phyloP scores from a whole-genome alignment of 2,329 filamentous ascomycete genomes.

The Fusarium pseudograminearum region DNA sequence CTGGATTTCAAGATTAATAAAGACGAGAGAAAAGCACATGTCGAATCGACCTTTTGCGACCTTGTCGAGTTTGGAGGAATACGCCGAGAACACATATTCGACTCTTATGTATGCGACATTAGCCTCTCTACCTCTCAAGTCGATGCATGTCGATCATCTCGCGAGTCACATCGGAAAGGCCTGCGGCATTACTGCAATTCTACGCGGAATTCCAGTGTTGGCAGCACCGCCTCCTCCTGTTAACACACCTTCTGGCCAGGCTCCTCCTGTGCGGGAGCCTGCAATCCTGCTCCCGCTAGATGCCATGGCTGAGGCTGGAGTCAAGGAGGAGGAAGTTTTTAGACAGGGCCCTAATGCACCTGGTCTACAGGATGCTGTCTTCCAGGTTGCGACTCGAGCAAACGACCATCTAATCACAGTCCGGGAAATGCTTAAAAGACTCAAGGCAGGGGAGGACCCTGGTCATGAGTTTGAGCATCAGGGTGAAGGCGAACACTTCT shows the following conservation, averaged over 20 bases:
- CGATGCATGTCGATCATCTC: conserved; percentile 88
- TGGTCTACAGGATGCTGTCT: conserved; percentile 89
- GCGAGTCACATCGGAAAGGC: conserved; percentile 97
- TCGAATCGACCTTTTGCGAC: conserved; percentile 84
- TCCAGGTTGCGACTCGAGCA: conserved; percentile 90
- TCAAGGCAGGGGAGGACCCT: conserved; percentile 78
- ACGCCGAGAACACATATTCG: conserved; percentile 95
- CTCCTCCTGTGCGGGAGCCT: conserved; percentile 58
- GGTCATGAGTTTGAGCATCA: conserved; percentile 92
- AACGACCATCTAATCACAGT: conserved; percentile 97
- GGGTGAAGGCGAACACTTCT: conserved; percentile 76
- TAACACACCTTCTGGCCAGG: conserved; percentile 56
- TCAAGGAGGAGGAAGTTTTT: conserved; percentile 91
- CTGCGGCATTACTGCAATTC: conserved; percentile 84
- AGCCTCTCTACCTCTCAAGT: conserved; percentile 81
- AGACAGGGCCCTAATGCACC: conserved; percentile 81
- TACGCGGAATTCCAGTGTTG: conserved; percentile 90
- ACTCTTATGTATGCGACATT: conserved; percentile 91
- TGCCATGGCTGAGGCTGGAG: conserved; percentile 83
- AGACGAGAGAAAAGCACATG: conserved; percentile 83
- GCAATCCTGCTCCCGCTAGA: conserved; percentile 85
- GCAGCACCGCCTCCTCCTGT: conserved; percentile 74
- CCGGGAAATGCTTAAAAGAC: conserved; percentile 86
- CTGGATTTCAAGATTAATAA: conserved; percentile 82
- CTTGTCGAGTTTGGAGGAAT: conserved; percentile 81